phyloP scores from a whole-genome alignment of 202 grass and related monocot species.

The Schoenoplectus tabernaemontani region DNA sequence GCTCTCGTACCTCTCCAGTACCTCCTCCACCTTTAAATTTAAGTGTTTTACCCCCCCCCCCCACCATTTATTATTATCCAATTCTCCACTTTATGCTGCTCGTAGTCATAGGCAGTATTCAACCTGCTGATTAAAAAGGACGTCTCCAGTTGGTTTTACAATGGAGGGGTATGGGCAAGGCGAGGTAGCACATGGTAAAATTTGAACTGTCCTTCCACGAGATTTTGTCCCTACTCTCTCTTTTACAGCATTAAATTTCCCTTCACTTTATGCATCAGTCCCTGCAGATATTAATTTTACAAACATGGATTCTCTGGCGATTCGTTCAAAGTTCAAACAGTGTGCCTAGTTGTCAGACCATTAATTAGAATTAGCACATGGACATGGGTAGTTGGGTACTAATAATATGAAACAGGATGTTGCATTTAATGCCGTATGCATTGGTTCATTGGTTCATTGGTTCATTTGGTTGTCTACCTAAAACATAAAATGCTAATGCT shows the following conservation, averaged over 20 bases:
- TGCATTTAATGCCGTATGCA: not conserved
- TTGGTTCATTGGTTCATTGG: no score
- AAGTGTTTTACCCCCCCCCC: no score
- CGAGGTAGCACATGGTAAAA: slow-evolving; percentile 20
- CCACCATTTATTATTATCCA: no score
- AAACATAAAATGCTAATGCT: no score
- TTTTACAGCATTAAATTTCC: slow-evolving; percentile 18
- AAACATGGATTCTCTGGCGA: no score
- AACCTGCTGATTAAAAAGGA: no score
- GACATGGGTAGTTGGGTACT: no score
- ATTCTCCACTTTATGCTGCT: no score
- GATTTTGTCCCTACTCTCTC: slow-evolving; percentile 18
- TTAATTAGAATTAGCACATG: not conserved
- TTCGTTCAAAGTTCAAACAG: not conserved
- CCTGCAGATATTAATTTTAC: not conserved
- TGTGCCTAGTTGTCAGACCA: not conserved
- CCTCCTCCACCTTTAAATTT: not conserved
- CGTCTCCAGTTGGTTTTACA: not conserved
- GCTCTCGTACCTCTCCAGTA: slow-evolving; percentile 10
- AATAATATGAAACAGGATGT: not conserved
- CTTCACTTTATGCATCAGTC: not conserved
- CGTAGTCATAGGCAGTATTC: no score
- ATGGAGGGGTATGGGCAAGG: not conserved
- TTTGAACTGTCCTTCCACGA: slow-evolving; percentile 16
- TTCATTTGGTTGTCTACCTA: no score